These are phyloP conservation scores for Kokia cookei DNA, from an alignment of 441 rosid genomes.

Conservation along the genomic window DNA sequence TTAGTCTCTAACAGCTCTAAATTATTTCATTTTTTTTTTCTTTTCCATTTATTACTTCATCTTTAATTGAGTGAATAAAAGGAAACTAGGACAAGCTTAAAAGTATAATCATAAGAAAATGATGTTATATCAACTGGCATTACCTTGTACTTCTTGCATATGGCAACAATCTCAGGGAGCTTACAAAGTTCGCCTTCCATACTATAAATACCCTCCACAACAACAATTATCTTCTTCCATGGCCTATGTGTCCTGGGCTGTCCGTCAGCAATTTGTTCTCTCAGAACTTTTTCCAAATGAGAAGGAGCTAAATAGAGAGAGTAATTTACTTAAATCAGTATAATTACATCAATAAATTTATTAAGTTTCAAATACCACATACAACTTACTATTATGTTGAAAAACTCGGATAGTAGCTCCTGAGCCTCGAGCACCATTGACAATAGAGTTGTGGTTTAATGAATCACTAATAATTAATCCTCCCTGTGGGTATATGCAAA, in stretches of 20 bases:
- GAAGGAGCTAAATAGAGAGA: constrained; percentile 44
- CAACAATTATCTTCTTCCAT: constrained; percentile 84
- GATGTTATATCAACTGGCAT: not conserved
- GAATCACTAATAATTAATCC: constrained; percentile 85
- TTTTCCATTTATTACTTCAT: not conserved
- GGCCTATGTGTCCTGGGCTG: constrained; percentile 91
- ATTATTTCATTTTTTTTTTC: not conserved
- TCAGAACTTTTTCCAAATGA: constrained; percentile 82
- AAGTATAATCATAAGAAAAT: not conserved
- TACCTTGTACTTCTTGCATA: constrained; percentile 88
- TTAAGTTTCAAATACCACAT: not conserved
- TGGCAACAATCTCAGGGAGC: constrained; percentile 74
- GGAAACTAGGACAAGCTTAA: not conserved
- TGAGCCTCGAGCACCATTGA: constrained; percentile 92
- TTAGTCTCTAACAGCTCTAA: not conserved
- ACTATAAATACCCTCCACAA: constrained; percentile 88
- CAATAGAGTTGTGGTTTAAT: constrained; percentile 78
- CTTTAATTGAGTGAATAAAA: not conserved
- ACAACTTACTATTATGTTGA: constrained; percentile 68
- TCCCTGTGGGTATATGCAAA: constrained; percentile 38
- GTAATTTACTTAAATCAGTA: not conserved
- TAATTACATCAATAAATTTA: not conserved
- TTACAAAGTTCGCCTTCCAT: constrained; percentile 89
- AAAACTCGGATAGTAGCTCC: constrained; percentile 81
- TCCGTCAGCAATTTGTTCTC: constrained; percentile 88